phyloP scores from a whole-genome alignment of 179 eudicot genomes.

The Beta macrorhiza region DNA sequence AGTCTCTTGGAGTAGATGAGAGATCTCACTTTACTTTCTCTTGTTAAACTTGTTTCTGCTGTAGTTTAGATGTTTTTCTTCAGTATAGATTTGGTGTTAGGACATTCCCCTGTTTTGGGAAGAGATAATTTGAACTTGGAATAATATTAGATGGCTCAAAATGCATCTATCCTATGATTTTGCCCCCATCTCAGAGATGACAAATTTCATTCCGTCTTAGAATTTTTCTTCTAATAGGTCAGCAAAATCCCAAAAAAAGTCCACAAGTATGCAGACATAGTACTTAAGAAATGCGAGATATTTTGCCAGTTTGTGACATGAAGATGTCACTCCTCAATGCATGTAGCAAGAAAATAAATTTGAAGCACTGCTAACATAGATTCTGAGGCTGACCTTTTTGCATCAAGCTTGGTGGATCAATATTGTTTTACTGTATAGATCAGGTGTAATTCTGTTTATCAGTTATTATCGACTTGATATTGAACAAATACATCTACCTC shows the following conservation, averaged over 20 bases:
- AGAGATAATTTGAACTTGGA: no score
- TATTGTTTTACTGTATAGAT: not conserved
- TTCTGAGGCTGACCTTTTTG: not conserved
- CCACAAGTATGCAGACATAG: no score
- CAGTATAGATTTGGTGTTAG: conserved; percentile 3
- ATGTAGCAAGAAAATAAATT: not conserved
- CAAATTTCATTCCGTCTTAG: no score
- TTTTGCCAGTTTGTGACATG: no score
- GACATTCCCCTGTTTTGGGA: not conserved
- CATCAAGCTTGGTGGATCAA: not conserved
- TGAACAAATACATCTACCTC: not conserved
- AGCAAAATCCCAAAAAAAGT: no score
- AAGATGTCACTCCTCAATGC: not conserved
- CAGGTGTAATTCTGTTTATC: not conserved
- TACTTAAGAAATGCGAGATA: no score
- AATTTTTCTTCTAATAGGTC: no score
- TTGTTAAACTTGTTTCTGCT: not conserved
- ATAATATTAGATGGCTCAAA: not conserved
- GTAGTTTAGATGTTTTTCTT: not conserved
- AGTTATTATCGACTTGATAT: not conserved
- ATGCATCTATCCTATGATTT: not conserved
- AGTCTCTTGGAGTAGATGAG: conserved; percentile 36
- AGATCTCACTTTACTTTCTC: not conserved
- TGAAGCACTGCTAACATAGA: not conserved
- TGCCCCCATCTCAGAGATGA: not conserved